Evolutionary conservation across 192 early-diverging fungal species (phyloP).

Genomic region (Entophlyctis helioformis): DNA sequence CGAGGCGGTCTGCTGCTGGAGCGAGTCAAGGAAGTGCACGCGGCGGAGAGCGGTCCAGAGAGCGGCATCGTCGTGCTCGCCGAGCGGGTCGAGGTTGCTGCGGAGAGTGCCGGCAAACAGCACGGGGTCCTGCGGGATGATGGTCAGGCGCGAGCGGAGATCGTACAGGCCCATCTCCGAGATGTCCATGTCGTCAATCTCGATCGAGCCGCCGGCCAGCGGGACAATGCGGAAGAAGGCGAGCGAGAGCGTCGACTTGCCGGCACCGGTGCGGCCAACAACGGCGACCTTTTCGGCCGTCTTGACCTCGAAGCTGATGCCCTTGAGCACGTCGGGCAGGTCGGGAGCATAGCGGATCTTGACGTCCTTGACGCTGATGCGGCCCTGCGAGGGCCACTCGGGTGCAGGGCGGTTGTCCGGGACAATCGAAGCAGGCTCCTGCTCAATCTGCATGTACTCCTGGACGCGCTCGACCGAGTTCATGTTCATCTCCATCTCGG

Average conservation of each 20-base stretch:
- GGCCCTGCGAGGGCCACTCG: slow-evolving; percentile 53
- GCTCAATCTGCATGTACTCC: slow-evolving; percentile 67
- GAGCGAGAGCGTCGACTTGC: slow-evolving; percentile 49
- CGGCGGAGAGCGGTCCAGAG: slow-evolving; percentile 52
- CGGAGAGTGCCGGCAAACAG: slow-evolving; percentile 28
- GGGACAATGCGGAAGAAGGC: slow-evolving; percentile 55
- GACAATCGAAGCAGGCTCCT: slow-evolving; percentile 57
- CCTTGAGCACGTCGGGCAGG: slow-evolving; percentile 42
- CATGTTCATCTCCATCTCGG: slow-evolving; percentile 72
- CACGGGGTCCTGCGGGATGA: slow-evolving; percentile 89
- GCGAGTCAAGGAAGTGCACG: slow-evolving; percentile 13
- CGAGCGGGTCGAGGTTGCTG: slow-evolving; percentile 61
- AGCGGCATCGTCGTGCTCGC: slow-evolving; percentile 23
- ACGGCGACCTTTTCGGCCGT: slow-evolving; percentile 58
- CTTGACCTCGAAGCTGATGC: slow-evolving; percentile 52
- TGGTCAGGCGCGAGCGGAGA: slow-evolving; percentile 63
- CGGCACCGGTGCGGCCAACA: slow-evolving; percentile 41
- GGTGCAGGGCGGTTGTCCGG: slow-evolving; percentile 15
- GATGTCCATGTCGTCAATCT: slow-evolving; percentile 69
- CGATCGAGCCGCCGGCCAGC: slow-evolving; percentile 29
- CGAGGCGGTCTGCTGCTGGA: slow-evolving; percentile 17
- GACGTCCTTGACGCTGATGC: slow-evolving; percentile 52
- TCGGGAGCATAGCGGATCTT: slow-evolving; percentile 65
- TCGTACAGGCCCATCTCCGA: slow-evolving; percentile 60
- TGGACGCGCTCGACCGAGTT: slow-evolving; percentile 79